A percentile compares a stretch with the other conserved stretches of the same genome.
These are phyloP conservation scores for Voacanga thouarsii DNA, from an alignment of 257 asterid species.

Conservation along the genomic window DNA sequence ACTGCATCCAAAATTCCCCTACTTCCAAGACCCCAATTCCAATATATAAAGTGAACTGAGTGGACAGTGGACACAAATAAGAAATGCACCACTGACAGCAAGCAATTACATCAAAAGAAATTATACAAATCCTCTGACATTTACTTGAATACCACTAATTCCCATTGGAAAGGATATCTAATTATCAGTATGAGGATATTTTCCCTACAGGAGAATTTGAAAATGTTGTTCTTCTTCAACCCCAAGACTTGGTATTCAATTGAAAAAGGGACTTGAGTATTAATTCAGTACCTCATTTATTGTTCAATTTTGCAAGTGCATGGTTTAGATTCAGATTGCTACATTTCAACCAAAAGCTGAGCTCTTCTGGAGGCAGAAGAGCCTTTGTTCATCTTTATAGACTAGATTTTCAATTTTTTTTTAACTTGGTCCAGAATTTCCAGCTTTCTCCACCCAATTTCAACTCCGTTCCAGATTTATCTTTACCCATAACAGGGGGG, in stretches of 20 bases:
- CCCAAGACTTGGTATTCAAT: background rate
- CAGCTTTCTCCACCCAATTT: too few relatives aligned
- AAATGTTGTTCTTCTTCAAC: background rate
- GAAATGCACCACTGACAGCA: background rate
- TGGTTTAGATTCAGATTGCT: background rate
- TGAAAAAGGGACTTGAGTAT: background rate
- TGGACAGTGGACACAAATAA: too few relatives aligned
- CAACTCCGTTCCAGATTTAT: too few relatives aligned
- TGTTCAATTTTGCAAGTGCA: background rate
- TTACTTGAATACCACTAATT: background rate
- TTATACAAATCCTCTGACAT: background rate
- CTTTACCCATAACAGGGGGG: too few relatives aligned
- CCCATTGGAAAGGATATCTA: background rate
- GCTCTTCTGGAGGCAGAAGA: too few relatives aligned
- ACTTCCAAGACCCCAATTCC: background rate
- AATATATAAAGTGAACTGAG: background rate
- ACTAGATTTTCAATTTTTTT: background rate
- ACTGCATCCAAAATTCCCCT: background rate
- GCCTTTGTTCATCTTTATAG: too few relatives aligned
- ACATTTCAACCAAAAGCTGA: background rate
- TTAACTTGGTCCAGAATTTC: too few relatives aligned
- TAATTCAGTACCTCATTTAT: background rate
- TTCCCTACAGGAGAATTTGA: background rate
- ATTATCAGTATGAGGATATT: background rate
- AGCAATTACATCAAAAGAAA: background rate